Base-by-base conservation (phyloP, 2,329 filamentous ascomycete genomes). In the Remersonia thermophila region DNA sequence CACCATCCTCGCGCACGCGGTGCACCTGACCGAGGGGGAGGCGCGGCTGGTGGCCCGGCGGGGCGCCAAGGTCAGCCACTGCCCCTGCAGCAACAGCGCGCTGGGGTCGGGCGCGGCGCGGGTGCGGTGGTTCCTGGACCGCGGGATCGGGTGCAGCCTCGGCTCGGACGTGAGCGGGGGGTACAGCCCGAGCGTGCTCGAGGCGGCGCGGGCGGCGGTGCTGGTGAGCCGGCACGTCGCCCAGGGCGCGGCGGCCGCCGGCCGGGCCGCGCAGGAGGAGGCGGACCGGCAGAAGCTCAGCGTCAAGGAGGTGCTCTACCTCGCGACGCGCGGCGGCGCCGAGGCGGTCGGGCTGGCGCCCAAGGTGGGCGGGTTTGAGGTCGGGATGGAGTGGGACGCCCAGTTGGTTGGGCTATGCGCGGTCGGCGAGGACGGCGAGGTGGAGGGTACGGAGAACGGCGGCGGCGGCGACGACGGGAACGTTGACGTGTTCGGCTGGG, bases 151-250 rank as follows among this genome's bases (percentile, higher is more conserved):
- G 0, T 77, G 95, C 5, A 89, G 91, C 0, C 62, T 98, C 0
- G 91, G 91, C 0, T 96, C 89, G 0, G 91, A 98, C 56, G 77
- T 96, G 39, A 83, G 76, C 48, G 91, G 89, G 3, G 91, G 91
- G 0, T 95, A 89, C 55, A 83, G 77, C 37, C 70, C 83, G 0
- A 83, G 76, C 42, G 72, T 96, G 8, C 69, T 96, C 0, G 83
- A 91, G 46, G 78, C 84, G n/a, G 83, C 79, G 30, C 63, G 87
- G 11, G 83, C 91, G 51, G 85, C 89, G 0, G 71, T 77, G 34
- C 69, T 94, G 42, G 83, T 89, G 1, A 84, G 77, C 45, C 65
- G 87, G 20, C 76, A 81, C 64, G 62, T 82, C 32, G 71, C 79
- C 16, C 73, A 83, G 66, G 55, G 58, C 10, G 41, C 55, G 0